Percentiles rank a stretch among this genome's conserved stretches.
These are phyloP conservation scores for Cercospora sp. DNA, from an alignment of 2,329 filamentous ascomycete genomes.

Conservation along the genomic window DNA sequence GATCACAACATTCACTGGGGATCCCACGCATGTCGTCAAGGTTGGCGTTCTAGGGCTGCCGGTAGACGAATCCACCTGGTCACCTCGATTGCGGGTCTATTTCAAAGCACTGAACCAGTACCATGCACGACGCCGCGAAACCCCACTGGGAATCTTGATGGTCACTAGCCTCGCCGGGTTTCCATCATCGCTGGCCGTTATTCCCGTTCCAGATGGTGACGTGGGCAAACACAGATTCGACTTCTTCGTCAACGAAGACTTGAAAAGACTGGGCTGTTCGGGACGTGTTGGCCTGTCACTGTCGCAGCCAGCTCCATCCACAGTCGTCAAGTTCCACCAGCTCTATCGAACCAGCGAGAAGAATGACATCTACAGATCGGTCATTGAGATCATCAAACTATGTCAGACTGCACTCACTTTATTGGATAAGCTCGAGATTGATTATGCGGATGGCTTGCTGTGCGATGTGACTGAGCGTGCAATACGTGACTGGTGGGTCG, in stretches of 20 bases:
- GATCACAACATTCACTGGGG: constrained; percentile 90
- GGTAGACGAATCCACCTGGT: constrained; percentile 76
- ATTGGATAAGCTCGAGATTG: constrained; percentile 82
- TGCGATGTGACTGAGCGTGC: constrained; percentile 92
- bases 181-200: constrained; percentile 88
- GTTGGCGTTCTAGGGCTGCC: constrained; percentile 82
- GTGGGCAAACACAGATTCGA: constrained; percentile 74
- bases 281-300: constrained; percentile 84
- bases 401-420: constrained; percentile 86
- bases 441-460: constrained; percentile 87
- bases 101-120: constrained; percentile 83
- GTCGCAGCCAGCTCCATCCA: constrained; percentile 73
- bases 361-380: constrained; percentile 73
- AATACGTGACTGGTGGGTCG: constrained; percentile 93
- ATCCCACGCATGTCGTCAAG: constrained; percentile 72
- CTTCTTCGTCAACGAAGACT: constrained; percentile 91
- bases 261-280: constrained; percentile 90
- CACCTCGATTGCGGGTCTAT: constrained; percentile 73
- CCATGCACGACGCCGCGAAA: constrained; percentile 81
- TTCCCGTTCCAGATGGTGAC: constrained; percentile 83
- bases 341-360: constrained; percentile 85
- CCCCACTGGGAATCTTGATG: constrained; percentile 80
- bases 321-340: constrained; percentile 86
- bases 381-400: constrained; percentile 84
- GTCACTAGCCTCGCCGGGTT: constrained; percentile 92